These are phyloP conservation scores for Prunus mume DNA, from an alignment of 306 rosid species.

Conservation along the genomic window DNA sequence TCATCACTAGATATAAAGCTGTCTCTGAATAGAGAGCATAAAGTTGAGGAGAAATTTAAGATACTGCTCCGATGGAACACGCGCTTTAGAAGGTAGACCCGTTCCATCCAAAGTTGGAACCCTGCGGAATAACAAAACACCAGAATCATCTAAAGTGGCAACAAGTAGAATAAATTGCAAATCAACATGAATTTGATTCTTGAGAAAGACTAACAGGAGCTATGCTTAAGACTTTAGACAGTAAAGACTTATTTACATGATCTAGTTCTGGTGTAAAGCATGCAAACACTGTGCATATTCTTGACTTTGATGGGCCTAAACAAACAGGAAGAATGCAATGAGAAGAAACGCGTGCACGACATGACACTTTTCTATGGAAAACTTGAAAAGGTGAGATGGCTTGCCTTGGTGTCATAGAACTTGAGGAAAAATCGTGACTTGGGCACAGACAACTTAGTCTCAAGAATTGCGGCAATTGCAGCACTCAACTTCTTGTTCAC, in stretches of 20 bases:
- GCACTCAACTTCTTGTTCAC: constrained; percentile 89
- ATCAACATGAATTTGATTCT: constrained; percentile 11
- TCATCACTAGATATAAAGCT: constrained; percentile 17
- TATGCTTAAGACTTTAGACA: constrained; percentile 33
- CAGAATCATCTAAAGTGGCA: constrained; percentile 21
- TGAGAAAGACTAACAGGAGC: constrained; percentile 18
- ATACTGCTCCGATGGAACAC: constrained; percentile 11
- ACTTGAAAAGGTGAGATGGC: constrained; percentile 26
- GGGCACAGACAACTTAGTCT: constrained; percentile 85
- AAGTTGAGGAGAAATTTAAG: constrained; percentile 17
- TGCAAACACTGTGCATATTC: constrained; percentile 84
- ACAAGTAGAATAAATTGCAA: constrained; percentile 11
- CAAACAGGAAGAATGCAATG: constrained; percentile 69
- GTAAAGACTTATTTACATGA: constrained; percentile 59
- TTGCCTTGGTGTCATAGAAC: constrained; percentile 87
- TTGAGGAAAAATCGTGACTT: constrained; percentile 77
- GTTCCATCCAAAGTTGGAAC: constrained; percentile 92
- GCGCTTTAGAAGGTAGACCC: constrained; percentile 66
- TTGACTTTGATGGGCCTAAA: constrained; percentile 75
- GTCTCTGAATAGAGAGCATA: constrained; percentile 1
- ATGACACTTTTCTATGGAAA: constrained; percentile 25
- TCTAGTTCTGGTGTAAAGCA: constrained; percentile 96
- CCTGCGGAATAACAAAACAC: constrained; percentile 54
- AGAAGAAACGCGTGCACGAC: constrained; percentile 42
- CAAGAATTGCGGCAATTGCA: constrained; percentile 68